Conservation (phyloP, 805 yeast species). For the Kuraishia piskuri region DNA sequence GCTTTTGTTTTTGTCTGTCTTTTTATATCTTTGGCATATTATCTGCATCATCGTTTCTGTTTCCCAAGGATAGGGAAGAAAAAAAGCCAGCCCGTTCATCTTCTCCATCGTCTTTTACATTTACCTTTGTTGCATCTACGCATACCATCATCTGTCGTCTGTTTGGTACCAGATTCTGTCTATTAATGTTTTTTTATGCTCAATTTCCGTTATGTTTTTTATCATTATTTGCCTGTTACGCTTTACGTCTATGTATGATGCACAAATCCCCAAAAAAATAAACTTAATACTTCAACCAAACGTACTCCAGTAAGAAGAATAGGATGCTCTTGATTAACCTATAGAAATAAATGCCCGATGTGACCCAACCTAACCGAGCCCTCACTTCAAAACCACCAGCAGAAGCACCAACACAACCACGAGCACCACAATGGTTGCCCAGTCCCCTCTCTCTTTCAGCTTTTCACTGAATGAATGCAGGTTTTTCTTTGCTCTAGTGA, state of each 20-base stretch:
- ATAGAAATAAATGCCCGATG: too few relatives aligned
- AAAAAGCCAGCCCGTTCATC: background rate
- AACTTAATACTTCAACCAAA: background rate
- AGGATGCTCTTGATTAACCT: too few relatives aligned
- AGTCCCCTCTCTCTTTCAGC: slow-evolving; percentile 39
- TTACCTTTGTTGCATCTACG: background rate
- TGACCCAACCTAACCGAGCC: background rate
- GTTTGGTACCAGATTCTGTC: background rate
- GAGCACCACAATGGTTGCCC: slow-evolving; percentile 36
- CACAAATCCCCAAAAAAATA: background rate
- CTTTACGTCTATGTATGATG: background rate
- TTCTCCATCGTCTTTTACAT: background rate
- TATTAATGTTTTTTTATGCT: background rate
- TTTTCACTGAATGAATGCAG: slow-evolving; percentile 29
- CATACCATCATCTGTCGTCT: background rate
- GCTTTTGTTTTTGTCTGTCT: background rate
- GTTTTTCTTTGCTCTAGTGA: slow-evolving; percentile 31
- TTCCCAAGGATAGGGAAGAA: background rate
- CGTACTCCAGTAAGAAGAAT: background rate
- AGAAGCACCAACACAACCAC: slow-evolving; percentile 34
- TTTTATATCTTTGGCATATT: background rate
- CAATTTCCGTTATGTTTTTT: background rate
- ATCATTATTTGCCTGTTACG: background rate
- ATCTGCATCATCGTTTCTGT: background rate
- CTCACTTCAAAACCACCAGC: slow-evolving; percentile 28